Conservation (phyloP, 495 filamentous ascomycete species). For the Pyrenopolyporus hunteri region DNA sequence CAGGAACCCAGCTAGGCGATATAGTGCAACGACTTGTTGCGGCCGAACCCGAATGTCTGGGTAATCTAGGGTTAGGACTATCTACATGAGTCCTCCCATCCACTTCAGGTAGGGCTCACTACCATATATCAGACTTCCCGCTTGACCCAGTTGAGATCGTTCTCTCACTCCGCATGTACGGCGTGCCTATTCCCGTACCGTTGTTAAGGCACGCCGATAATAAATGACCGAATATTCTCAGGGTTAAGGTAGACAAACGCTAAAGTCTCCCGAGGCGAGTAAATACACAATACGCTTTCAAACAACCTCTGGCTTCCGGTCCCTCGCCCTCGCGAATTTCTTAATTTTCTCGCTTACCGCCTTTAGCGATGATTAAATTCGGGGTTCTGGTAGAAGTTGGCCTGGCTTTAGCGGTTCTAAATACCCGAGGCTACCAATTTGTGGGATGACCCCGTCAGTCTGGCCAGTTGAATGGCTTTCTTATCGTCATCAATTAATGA, state of each 20-base stretch:
- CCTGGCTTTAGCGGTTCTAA: conserved; percentile 33
- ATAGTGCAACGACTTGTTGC: conserved; percentile 15
- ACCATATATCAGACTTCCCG: background rate
- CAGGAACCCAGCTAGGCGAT: conserved; percentile 4
- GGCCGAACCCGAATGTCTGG: conserved; percentile 28
- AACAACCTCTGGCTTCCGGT: conserved; percentile 6
- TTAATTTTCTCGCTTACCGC: conserved; percentile 35
- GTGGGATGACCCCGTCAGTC: conserved; percentile 33
- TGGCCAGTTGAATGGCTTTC: conserved; percentile 27
- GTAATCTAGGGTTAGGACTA: conserved; percentile 18
- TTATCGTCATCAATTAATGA: conserved; percentile 34
- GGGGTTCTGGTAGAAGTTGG: conserved; percentile 24
- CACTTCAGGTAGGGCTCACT: conserved; percentile 6
- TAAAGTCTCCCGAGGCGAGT: conserved; percentile 10
- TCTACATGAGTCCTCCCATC: background rate
- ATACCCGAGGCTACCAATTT: conserved; percentile 38
- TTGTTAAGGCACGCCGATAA: background rate
- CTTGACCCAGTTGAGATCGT: background rate
- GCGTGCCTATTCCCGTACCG: background rate
- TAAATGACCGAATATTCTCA: conserved; percentile 18
- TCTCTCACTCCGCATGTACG: background rate
- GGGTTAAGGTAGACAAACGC: background rate
- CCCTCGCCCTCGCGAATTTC: conserved; percentile 13
- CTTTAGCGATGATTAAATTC: conserved; percentile 37
- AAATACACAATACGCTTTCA: conserved; percentile 16